A percentile compares a stretch with the other conserved stretches of the same genome.
phyloP scores from a whole-genome alignment of 176 grass and related monocot genomes.

The Guadua angustifolia region DNA sequence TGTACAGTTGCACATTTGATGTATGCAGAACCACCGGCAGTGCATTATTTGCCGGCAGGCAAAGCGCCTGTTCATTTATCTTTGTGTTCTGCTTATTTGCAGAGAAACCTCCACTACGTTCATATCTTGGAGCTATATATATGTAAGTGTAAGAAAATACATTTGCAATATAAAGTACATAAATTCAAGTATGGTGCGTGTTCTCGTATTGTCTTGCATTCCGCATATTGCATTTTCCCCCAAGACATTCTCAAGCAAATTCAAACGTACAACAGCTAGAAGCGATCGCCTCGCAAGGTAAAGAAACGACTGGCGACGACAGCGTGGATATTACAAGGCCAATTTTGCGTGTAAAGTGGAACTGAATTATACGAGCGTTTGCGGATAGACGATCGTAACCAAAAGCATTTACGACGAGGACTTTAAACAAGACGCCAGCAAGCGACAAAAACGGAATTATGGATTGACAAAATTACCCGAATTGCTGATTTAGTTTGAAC shows the following conservation, averaged over 20 bases:
- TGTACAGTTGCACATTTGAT: conserved; percentile 24
- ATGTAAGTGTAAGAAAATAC: neutral
- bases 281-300: neutral
- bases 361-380: neutral
- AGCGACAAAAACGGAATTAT: neutral
- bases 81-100: no score
- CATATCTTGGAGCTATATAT: no score
- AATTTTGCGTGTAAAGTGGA: neutral
- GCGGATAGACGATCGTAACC: neutral
- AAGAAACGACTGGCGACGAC: neutral
- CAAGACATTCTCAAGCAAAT: neutral
- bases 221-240: neutral
- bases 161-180: conserved; percentile 13
- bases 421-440: neutral
- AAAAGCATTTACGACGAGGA: neutral
- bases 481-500: neutral
- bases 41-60: no score
- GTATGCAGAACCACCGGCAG: conserved; percentile 19
- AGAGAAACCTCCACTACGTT: no score
- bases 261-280: neutral
- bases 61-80: no score
- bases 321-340: neutral
- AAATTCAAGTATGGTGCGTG: neutral
- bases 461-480: neutral
- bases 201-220: neutral